Base-by-base conservation (phyloP, 306 rosid genomes). In the Urtica urens region DNA sequence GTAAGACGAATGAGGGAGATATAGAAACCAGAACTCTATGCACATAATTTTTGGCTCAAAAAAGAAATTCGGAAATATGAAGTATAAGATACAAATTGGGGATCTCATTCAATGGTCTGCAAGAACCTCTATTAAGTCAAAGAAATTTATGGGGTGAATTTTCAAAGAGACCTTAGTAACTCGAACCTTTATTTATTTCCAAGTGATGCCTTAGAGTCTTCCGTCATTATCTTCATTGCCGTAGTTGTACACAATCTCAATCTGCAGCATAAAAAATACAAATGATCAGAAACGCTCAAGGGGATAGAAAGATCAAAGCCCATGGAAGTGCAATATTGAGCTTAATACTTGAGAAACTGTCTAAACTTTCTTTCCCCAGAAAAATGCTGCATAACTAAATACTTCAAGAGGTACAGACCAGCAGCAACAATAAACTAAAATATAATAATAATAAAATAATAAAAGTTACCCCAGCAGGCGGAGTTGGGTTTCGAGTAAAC, bases 401-500 rank as follows among this genome's bases (percentile, higher is more conserved):
- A 2, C 13, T 31, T 31, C 37, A 31, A 13, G 11, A 23, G 19
- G 45, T 10, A 37, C 27, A 23, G 39, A 53, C n/a, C n/a, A 34
- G 63, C 43, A 22, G 6, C 48, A 35, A 27, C 12, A 49, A 9
- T 2, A 0, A 59, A 59, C 15, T 26, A 16, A 30, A 39, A n/a
- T 20, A 12, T 7, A 38, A 8, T 1, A 55, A 18, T 23, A 40
- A 16, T 11, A 23, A 19, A 33, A 14, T 21, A 26, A 25, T 24
- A 58, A 19, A 35, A 57, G 15, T 79, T 77, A 90, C 97, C 87
- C 97, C 99, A 15, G 71, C 5, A 58, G 95, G 95, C 33, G 99
- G 99, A 71, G 78, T 43, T 34, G 99, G 95, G 64, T 90, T 90
- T 52, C 99, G 84, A 41, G 78, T 74, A 64, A 85, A 90, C 82